A percentile compares a stretch with the other conserved stretches of the same genome.
Conservation (phyloP, 2,329 filamentous ascomycete genomes). For the Pseudocercospora cruenta region DNA sequence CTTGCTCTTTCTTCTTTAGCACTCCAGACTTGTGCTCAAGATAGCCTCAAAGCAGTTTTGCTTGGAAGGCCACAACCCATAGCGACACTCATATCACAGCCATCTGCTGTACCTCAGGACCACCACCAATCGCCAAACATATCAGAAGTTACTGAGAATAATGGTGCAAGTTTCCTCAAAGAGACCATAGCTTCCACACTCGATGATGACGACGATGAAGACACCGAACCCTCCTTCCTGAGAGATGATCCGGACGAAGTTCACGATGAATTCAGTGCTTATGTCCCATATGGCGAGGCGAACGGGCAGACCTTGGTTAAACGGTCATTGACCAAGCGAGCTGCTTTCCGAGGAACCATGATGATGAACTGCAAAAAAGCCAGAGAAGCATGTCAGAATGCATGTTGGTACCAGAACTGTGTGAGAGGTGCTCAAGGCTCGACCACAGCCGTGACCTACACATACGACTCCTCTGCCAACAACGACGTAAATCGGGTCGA, state of each 20-base stretch:
- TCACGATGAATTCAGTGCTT: slow-evolving; percentile 5
- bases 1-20: background rate
- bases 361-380: slow-evolving; percentile 19
- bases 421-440: slow-evolving; percentile 9
- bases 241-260: background rate
- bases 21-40: background rate
- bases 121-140: background rate
- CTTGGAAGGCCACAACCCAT: slow-evolving; percentile 2
- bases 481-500: slow-evolving; percentile 15
- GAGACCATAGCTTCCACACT: background rate
- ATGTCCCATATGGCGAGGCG: slow-evolving; percentile 3
- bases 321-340: slow-evolving; percentile 8
- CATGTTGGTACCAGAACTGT: slow-evolving; percentile 22
- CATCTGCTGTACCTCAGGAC: background rate
- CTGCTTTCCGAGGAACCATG: slow-evolving; percentile 18
- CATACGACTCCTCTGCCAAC: slow-evolving; percentile 3
- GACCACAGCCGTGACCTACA: slow-evolving; percentile 13
- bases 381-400: slow-evolving; percentile 17
- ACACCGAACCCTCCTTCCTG: background rate
- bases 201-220: background rate
- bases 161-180: background rate
- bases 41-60: background rate
- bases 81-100: background rate
- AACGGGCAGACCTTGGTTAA: slow-evolving; percentile 10
- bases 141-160: background rate